Conservation (phyloP, 805 yeast genomes). For the Suhomyces tanzawaensis region DNA sequence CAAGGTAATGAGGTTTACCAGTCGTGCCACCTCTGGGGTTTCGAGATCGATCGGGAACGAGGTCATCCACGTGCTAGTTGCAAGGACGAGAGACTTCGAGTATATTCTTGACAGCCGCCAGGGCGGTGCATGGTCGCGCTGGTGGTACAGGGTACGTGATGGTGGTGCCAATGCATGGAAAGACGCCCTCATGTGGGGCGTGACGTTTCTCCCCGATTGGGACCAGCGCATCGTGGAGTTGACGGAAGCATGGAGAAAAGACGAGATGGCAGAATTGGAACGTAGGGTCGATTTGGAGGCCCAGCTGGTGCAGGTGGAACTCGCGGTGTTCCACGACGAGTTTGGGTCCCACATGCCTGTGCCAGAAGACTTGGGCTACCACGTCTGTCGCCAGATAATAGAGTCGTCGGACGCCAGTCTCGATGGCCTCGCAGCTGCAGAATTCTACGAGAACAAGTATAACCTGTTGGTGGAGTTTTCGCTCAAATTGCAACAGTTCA, state of each 20-base stretch:
- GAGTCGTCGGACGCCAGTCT: too few relatives aligned
- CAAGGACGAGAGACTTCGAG: slow-evolving; percentile 25
- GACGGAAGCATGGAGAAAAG: slow-evolving; percentile 16
- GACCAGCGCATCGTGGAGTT: slow-evolving; percentile 11
- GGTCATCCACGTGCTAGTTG: slow-evolving; percentile 13
- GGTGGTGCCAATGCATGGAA: slow-evolving; percentile 16
- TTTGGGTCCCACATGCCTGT: too few relatives aligned
- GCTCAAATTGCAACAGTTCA: too few relatives aligned
- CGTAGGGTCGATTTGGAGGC: slow-evolving; percentile 5
- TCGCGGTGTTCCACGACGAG: too few relatives aligned
- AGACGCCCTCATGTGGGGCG: slow-evolving; percentile 15
- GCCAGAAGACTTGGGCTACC: too few relatives aligned
- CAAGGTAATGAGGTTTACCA: not conserved
- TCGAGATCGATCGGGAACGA: slow-evolving; percentile 7
- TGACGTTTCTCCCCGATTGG: slow-evolving; percentile 18
- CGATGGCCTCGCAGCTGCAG: too few relatives aligned
- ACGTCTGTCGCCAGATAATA: too few relatives aligned
- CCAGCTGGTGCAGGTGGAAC: slow-evolving; percentile 10
- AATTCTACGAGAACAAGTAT: too few relatives aligned
- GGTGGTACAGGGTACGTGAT: slow-evolving; percentile 8
- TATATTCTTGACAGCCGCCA: slow-evolving; percentile 4
- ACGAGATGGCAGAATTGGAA: slow-evolving; percentile 17
- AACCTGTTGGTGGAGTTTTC: too few relatives aligned
- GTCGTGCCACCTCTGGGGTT: not conserved
- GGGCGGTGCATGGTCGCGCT: not conserved